phyloP scores from a whole-genome alignment of 305 asterid genomes.

The Withania somnifera region DNA sequence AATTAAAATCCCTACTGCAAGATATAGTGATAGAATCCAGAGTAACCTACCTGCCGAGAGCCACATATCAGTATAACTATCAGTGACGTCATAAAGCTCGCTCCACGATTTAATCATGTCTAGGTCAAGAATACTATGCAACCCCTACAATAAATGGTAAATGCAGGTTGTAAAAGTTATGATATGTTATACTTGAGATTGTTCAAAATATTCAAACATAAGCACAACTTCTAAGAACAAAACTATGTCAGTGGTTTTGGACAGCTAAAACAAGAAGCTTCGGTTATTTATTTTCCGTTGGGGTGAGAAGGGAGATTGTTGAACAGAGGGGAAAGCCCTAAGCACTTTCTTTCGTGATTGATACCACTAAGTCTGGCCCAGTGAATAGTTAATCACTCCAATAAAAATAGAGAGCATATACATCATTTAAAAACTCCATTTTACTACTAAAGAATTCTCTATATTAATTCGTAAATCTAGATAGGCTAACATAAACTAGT shows the following conservation, averaged over 20 bases:
- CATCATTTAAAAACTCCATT: neutral
- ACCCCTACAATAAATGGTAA: constrained; percentile 45
- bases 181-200: too few species aligned
- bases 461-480: too few species aligned
- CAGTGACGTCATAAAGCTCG: constrained; percentile 63
- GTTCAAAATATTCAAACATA: neutral
- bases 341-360: neutral
- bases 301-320: neutral
- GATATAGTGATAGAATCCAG: neutral
- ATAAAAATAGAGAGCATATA: neutral
- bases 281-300: neutral
- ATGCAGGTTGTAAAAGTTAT: neutral
- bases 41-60: constrained; percentile 63
- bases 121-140: constrained; percentile 41
- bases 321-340: neutral
- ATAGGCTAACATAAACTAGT: too few species aligned
- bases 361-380: neutral
- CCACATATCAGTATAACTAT: constrained; percentile 79
- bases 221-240: neutral
- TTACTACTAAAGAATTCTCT: too few species aligned
- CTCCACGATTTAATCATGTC: constrained; percentile 54
- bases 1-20: constrained; percentile 2
- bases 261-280: neutral
- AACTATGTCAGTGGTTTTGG: neutral
- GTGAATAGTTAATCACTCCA: neutral